Base-by-base conservation (phyloP, 2,329 filamentous ascomycete species). In the Xylaria sp. region DNA sequence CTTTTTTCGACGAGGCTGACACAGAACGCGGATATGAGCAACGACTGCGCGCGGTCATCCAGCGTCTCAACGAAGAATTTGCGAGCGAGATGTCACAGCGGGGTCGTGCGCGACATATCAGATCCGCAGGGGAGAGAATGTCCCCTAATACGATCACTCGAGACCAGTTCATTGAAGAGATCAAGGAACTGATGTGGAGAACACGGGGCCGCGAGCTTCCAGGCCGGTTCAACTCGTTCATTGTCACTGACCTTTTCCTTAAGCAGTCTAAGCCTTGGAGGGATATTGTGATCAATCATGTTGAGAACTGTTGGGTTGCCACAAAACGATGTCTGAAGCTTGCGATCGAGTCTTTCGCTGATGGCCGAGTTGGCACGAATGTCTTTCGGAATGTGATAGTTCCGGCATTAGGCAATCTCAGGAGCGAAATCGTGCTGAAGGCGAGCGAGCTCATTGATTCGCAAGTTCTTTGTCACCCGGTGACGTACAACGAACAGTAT, bases 181-280 rank as follows among this genome's bases (percentile, higher is more conserved):
- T 85, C 2, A 63, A 79, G 50, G 68, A 76, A 0, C 77, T 82
- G 2, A 77, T 88, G 60, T 71, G 76, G 28, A 80, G 79, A 46
- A 83, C 78, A 5, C 81, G 83, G 41, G 89, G 87, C 0, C 79
- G 84, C 5, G 90, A 92, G 74, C 78, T 92, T 0, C 87, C 88
- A 0, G 88, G 89, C 0, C 87, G 82, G 0, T 91, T 89, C 76
- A 90, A 90, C 68, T 85, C 89, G 0, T 75, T 88, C 63, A 79
- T 91, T 10, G 83, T 92, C 0, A 80, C 81, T 0, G 85, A 90
- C 25, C 76, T 92, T 0, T 92, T 92, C 74, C 79, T 80, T 23
- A 84, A 90, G 55, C 89, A 92, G 66, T 88, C 84, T 0, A 64
- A 72, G 7, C 85, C 84, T 0, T 92, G 89, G 90, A 76, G 82